Evolutionary conservation across 306 rosid genomes (phyloP), one percentile per base, ranked within the genome.

Genomic region (Astragalus glycyphyllos): DNA sequence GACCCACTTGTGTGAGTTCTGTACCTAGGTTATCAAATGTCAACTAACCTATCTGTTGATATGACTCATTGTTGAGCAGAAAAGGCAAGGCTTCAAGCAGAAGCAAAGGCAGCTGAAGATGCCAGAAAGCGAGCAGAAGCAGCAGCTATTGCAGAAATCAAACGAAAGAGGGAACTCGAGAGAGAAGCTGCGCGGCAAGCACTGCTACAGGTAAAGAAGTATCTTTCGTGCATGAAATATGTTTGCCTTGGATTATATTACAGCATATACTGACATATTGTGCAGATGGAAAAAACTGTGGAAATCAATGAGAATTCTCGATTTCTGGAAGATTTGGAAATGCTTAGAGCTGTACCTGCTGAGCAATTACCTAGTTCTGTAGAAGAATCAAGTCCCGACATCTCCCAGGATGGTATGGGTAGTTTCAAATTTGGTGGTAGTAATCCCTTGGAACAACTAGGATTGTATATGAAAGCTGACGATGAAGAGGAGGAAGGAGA

Each of bases 161-260:
- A 58, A 77, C 74, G 82, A 62, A 85, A 87, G 84, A 86, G 97
- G 91, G 89, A 86, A 70, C 84, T 88, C 16, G 96, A 86, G 72
- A 80, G 96, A 81, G 92, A 88, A 82, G 97, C 97, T 49, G 97
- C 96, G 32, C 78, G 97, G 37, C 96, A 85, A 72, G 88, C 86
- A 58, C 69, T 91, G 81, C 81, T 82, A 49, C 86, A 86, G 88
- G 97, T 88, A 88, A 74, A 54, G 10, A 49, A 13, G 31, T 35
- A 56, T 53, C 10, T 49, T 14, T 51, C 42, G 47, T 38, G 81
- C 79, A 75, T 23, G 41, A 68, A 35, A 57, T 47, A 61, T 71
- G n/a, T 60, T 48, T 29, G 58, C 50, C 58, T 42, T 49, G 17
- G 65, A 68, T 80, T 75, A 73, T 58, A 77, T 76, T 11, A 45